Evolutionary conservation across 768 basidiomycete species (phyloP), one percentile per base, ranked within the genome.

Genomic region (Wakefieldia striispora): DNA sequence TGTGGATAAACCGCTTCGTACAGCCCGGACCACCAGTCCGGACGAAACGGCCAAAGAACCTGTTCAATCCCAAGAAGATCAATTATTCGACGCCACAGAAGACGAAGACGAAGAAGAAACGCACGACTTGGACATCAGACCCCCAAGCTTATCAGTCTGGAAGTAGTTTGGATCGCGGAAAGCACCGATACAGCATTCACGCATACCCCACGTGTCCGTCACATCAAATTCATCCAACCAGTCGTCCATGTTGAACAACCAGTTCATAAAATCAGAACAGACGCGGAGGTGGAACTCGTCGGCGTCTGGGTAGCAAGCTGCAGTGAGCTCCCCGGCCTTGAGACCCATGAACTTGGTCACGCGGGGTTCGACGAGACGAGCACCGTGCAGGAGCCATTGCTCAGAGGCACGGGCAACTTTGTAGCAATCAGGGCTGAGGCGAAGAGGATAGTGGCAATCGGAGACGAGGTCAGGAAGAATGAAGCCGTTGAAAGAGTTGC

Each of bases 311-410:
- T 86, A 88, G 63, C 81, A 84, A 60, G 72, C 77, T 3, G 82
- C 83, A 29, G 83, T 79, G 54, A 88, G 78, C 54, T 83, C 80
- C 38, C 84, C 83, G 12, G 82, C 81, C 53, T 84, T 80, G 47
- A 86, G 72, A 24, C 79, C 81, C 57, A 74, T 72, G 45, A 86
- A 75, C 31, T 67, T 70, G 50, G 65, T 69, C 26, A 51, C 44
- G 8, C 59, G 60, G 49, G 71, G 69, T 40, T 68, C 67, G 45
- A 63, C 59, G 33, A 67, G 60, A 10, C 50, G 54, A 19, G 61
- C 59, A 0, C 61, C 63, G 34, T 55, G 37, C 5, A 66, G 21
- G 24, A 74, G 48, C 73, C 73, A 74, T 40, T 58, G 43, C 35
- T 72, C 73, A 4, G 72, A 72, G 43, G 69, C 62, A 21, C 63